Conservation (phyloP, 1,284 basidiomycete genomes). For the Cutaneotrichosporon curvatum region DNA sequence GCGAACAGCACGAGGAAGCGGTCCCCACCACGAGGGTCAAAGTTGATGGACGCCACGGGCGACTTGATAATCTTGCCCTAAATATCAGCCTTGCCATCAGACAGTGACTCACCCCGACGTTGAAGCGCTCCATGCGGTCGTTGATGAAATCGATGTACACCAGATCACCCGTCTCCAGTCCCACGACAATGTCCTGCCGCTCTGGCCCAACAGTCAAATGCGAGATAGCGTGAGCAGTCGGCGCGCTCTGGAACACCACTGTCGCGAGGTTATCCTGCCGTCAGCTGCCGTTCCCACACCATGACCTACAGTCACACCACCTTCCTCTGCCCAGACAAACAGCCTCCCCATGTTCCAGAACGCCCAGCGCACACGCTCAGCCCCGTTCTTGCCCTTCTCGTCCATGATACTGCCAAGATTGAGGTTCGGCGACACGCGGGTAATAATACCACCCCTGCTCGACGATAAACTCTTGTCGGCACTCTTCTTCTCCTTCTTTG, state of each 20-base stretch:
- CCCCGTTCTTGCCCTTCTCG: constrained; percentile 59
- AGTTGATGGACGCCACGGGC: constrained; percentile 73
- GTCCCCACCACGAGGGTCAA: constrained; percentile 77
- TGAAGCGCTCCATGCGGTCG: constrained; percentile 73
- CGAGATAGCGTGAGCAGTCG: constrained; percentile 85
- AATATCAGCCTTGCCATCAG: not conserved
- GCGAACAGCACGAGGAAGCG: constrained; percentile 86
- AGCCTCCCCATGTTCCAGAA: constrained; percentile 77
- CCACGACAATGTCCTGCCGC: constrained; percentile 81
- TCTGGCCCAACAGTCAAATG: constrained; percentile 56
- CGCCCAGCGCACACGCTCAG: constrained; percentile 65
- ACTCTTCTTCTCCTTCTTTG: constrained; percentile 9
- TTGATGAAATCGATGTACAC: constrained; percentile 74
- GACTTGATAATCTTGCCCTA: constrained; percentile 72
- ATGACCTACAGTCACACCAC: constrained; percentile 32
- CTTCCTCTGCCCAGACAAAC: constrained; percentile 74
- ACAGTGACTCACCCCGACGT: constrained; percentile 64
- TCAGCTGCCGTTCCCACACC: not conserved
- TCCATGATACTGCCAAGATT: constrained; percentile 62
- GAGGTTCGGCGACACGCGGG: constrained; percentile 17
- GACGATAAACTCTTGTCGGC: constrained; percentile 11
- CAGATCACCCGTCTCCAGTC: constrained; percentile 86
- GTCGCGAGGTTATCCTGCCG: constrained; percentile 72
- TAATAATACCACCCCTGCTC: constrained; percentile 16
- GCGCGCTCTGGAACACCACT: constrained; percentile 75